phyloP scores from a whole-genome alignment of 2,329 filamentous ascomycete species.

The Verticillium nonalfalfae region DNA sequence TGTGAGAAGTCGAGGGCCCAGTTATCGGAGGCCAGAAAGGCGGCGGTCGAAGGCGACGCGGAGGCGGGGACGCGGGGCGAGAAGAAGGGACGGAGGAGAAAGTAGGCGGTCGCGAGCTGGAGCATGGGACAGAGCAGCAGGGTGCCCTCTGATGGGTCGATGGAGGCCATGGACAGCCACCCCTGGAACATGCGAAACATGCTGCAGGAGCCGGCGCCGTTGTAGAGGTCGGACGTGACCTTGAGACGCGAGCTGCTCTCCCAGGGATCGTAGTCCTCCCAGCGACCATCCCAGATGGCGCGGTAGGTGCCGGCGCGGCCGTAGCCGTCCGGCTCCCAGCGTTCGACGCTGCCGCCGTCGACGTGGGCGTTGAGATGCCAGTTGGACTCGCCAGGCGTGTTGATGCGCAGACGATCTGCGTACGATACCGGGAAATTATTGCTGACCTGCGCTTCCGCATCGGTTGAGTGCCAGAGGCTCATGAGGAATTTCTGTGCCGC shows the following conservation, averaged over 20 bases:
- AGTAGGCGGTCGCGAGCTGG: slow-evolving; percentile 67
- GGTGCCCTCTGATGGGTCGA: slow-evolving; percentile 63
- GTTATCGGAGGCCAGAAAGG: slow-evolving; percentile 37
- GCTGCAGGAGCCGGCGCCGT: slow-evolving; percentile 49
- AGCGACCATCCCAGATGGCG: slow-evolving; percentile 44
- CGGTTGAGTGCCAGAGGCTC: slow-evolving; percentile 55
- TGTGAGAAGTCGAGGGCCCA: slow-evolving; percentile 43
- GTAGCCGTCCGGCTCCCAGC: slow-evolving; percentile 66
- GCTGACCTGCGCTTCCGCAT: slow-evolving; percentile 52
- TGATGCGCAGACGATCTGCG: slow-evolving; percentile 62
- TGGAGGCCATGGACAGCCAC: slow-evolving; percentile 45
- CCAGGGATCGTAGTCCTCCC: slow-evolving; percentile 53
- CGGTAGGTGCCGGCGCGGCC: slow-evolving; percentile 50
- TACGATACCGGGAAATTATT: slow-evolving; percentile 60
- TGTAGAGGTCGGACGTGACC: slow-evolving; percentile 50
- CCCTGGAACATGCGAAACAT: slow-evolving; percentile 56
- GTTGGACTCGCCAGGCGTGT: slow-evolving; percentile 45
- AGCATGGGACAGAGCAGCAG: slow-evolving; percentile 62
- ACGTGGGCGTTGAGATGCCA: slow-evolving; percentile 56
- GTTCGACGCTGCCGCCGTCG: slow-evolving; percentile 64
- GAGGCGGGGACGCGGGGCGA: slow-evolving; percentile 29
- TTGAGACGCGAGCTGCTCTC: slow-evolving; percentile 45
- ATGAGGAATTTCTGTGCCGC: slow-evolving; percentile 60
- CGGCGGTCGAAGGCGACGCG: slow-evolving; percentile 21
- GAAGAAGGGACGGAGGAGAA: slow-evolving; percentile 73